Evolutionary conservation across 1,284 basidiomycete species (phyloP).

Genomic region (Boletellus deceptivus): DNA sequence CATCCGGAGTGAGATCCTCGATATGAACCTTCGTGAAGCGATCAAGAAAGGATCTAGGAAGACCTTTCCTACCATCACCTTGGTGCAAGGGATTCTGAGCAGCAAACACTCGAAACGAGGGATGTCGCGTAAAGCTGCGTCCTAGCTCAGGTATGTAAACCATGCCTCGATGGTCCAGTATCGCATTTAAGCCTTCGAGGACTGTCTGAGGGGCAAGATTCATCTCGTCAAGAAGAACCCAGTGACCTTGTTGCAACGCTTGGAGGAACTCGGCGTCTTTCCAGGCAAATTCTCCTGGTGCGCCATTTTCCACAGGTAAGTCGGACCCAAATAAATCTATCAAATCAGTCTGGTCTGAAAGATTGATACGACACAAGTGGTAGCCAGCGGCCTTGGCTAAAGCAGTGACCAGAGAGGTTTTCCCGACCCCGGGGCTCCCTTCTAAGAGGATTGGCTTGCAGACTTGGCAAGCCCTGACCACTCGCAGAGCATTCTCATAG

Average conservation of each 20-base stretch:
- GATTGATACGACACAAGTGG: conserved; percentile 90
- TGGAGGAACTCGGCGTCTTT: conserved; percentile 94
- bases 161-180: conserved; percentile 93
- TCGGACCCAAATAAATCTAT: conserved; percentile 97
- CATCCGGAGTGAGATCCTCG: conserved; percentile 79
- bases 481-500: conserved; percentile 84
- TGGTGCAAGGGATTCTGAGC: conserved; percentile 97
- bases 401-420: conserved; percentile 92
- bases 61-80: conserved; percentile 95
- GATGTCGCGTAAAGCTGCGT: conserved; percentile 85
- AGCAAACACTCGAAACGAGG: conserved; percentile 93
- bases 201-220: conserved; percentile 96
- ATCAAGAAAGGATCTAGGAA: conserved; percentile 97
- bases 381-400: conserved; percentile 82
- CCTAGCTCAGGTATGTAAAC: conserved; percentile 96
- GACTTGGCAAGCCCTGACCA: conserved; percentile 89
- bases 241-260: conserved; percentile 90
- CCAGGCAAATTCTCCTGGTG: conserved; percentile 95
- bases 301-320: conserved; percentile 90
- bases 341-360: conserved; percentile 98
- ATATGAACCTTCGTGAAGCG: conserved; percentile 98
- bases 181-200: conserved; percentile 95
- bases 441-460: conserved; percentile 93
- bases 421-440: conserved; percentile 99
- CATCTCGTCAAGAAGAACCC: conserved; percentile 99